phyloP scores from a whole-genome alignment of 2,329 filamentous ascomycete species.

The Aspergillus sp. region DNA sequence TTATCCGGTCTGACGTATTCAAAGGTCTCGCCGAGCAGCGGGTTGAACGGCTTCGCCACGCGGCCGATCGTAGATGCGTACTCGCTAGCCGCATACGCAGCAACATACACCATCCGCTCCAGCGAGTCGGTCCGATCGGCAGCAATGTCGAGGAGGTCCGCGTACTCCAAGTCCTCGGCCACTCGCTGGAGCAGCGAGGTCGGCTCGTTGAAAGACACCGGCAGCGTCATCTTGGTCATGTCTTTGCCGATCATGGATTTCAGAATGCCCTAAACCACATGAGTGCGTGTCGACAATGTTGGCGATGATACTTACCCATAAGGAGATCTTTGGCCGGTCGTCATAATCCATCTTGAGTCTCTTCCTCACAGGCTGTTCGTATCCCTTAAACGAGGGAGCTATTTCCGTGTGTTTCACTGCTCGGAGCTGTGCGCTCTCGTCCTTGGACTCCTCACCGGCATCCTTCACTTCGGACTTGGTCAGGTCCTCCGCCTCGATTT shows the following conservation, averaged over 20 bases:
- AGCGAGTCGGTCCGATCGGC: constrained; percentile 77
- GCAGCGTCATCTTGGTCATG: constrained; percentile 99
- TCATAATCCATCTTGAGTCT: constrained; percentile 84
- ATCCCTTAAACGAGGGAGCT: constrained; percentile 70
- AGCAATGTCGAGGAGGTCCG: constrained; percentile 79
- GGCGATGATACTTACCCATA: constrained; percentile 62
- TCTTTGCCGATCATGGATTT: constrained; percentile 99
- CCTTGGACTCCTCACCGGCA: constrained; percentile 39
- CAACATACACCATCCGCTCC: constrained; percentile 87
- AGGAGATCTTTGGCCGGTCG: constrained; percentile 82
- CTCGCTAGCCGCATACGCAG: constrained; percentile 89
- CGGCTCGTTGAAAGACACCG: constrained; percentile 96
- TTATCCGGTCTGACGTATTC: constrained; percentile 95
- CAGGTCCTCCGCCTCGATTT: constrained; percentile 62
- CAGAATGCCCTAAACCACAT: constrained; percentile 61
- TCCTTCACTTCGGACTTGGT: constrained; percentile 42
- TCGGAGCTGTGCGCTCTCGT: constrained; percentile 33
- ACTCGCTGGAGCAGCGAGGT: constrained; percentile 91
- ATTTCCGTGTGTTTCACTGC: constrained; percentile 54
- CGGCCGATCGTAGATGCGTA: constrained; percentile 95
- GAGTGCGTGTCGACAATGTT: constrained; percentile 3
- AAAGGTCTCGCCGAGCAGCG: constrained; percentile 88
- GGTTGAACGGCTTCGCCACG: constrained; percentile 97
- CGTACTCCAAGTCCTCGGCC: constrained; percentile 96
- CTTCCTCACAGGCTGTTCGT: constrained; percentile 76